These are phyloP conservation scores for Pseudevernia furfuracea DNA, from an alignment of 495 filamentous ascomycete genomes.

Conservation along the genomic window DNA sequence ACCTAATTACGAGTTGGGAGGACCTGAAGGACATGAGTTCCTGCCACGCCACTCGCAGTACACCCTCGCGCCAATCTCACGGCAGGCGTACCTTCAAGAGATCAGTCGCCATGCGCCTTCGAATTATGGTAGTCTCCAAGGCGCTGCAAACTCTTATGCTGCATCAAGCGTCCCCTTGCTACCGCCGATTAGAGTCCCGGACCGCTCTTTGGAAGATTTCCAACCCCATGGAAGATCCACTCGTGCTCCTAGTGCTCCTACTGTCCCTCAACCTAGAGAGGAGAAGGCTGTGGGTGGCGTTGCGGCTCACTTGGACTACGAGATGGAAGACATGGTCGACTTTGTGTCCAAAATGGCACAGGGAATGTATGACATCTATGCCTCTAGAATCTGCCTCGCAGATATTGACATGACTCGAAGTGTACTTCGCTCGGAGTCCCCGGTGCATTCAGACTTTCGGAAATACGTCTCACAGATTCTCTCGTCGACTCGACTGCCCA, in stretches of 20 bases:
- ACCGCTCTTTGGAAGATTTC: constrained; percentile 14
- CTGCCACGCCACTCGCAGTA: constrained; percentile 15
- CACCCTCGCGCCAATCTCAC: constrained; percentile 11
- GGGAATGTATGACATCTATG: constrained; percentile 63
- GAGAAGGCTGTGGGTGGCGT: constrained; percentile 71
- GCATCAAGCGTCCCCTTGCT: constrained; percentile 14
- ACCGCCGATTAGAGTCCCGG: constrained; percentile 20
- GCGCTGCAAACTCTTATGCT: constrained; percentile 7
- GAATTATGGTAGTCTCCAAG: constrained; percentile 3
- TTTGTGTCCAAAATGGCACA: constrained; percentile 93
- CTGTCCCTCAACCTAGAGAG: constrained; percentile 37
- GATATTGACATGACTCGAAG: constrained; percentile 72
- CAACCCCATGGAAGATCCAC: constrained; percentile 11
- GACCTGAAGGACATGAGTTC: constrained; percentile 10
- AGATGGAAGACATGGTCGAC: constrained; percentile 96
- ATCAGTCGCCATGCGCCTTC: constrained; percentile 9
- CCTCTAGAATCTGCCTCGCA: constrained; percentile 53
- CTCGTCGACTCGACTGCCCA: constrained; percentile 87
- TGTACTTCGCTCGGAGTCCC: constrained; percentile 54
- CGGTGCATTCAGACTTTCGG: constrained; percentile 70
- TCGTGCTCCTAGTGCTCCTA: constrained; percentile 13
- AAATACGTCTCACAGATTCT: constrained; percentile 94
- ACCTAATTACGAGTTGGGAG: background rate
- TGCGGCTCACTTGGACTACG: constrained; percentile 93
- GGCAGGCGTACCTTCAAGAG: constrained; percentile 11